These are phyloP conservation scores for Cryphonectria carpinicola DNA, from an alignment of 2,329 filamentous ascomycete species.

Conservation along the genomic window DNA sequence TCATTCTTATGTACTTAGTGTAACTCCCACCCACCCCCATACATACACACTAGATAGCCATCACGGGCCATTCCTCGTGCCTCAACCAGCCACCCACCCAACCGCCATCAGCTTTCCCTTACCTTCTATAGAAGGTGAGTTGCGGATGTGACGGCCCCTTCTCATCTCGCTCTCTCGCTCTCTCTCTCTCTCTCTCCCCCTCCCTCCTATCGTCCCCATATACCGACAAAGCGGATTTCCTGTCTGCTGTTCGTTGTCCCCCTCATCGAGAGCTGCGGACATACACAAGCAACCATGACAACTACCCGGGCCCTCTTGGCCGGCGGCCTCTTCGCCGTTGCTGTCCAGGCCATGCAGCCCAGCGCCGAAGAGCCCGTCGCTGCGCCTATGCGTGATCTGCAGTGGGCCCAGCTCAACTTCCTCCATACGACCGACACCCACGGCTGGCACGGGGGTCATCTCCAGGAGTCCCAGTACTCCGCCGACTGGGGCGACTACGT, in stretches of 20 bases:
- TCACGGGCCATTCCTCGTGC: not conserved
- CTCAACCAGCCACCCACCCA: constrained; percentile 6
- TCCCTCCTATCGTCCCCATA: not conserved
- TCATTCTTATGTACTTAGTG: not conserved
- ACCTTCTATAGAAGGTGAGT: not conserved
- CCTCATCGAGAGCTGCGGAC: not conserved
- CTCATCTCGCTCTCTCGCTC: not conserved
- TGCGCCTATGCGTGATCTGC: constrained; percentile 80
- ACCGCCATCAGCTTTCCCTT: not conserved
- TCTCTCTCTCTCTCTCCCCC: no score
- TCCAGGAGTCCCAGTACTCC: constrained; percentile 92
- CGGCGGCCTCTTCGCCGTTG: constrained; percentile 43
- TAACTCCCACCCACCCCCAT: not conserved
- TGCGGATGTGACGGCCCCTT: not conserved
- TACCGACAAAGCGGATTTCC: not conserved
- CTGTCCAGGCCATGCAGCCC: constrained; percentile 68
- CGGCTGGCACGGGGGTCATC: constrained; percentile 92
- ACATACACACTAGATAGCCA: not conserved
- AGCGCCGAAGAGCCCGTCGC: constrained; percentile 76
- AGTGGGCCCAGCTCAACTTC: constrained; percentile 95
- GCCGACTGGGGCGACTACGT: constrained; percentile 99
- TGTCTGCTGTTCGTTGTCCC: not conserved
- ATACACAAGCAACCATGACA: constrained; percentile 34
- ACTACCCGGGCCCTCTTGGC: constrained; percentile 39
- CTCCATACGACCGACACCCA: constrained; percentile 96